Evolutionary conservation across 371 early-diverging fungal species (phyloP), one percentile per base, ranked within the genome.

Genomic region (Lichtheimia corymbifera): DNA sequence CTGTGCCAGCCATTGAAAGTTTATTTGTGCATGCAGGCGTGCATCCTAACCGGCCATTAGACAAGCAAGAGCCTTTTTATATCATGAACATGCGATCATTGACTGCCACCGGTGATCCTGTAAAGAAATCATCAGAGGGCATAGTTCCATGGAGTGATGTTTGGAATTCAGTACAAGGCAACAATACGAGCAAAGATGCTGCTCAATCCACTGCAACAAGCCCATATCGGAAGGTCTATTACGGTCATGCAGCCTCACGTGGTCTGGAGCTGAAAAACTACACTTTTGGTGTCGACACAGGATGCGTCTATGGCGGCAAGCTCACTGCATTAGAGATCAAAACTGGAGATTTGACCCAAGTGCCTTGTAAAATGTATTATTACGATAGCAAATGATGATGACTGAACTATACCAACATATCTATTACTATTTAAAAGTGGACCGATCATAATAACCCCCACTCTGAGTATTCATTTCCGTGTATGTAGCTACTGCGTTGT

Each of bases 171-270:
- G 62, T 51, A 15, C 74, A 77, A 47, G 53, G 50, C 24, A 56
- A 44, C 12, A 28, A 30, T 18, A 49, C 35, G 12, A 27, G 22
- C 3, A 28, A n/a, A 4, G 22, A 55, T 1, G 44, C n/a, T 20
- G 44, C 20, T 47, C 35, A 35, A 35, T 54, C 54, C 12, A 54
- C 54, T 40, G 30, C 41, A 40, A 44, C 44, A 44, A 59, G 58
- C 0, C 17, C 42, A 3, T 58, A 61, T 15, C 69, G 70, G 44
- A 77, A 57, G 57, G 54, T 87, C 18, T 78, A 82, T 41, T 91
- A 89, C 65, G 92, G 92, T 0, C 92, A 91, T 65, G 90, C 85
- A 44, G 84, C 92, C 3, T 67, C 83, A 0, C 73, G 88, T 20
- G 81, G 81, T 2, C 67, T 91, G 42, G 80, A 85, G 35, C 59